These are phyloP conservation scores for Clitopilus hobsonii DNA, from an alignment of 768 basidiomycete species.

Conservation along the genomic window DNA sequence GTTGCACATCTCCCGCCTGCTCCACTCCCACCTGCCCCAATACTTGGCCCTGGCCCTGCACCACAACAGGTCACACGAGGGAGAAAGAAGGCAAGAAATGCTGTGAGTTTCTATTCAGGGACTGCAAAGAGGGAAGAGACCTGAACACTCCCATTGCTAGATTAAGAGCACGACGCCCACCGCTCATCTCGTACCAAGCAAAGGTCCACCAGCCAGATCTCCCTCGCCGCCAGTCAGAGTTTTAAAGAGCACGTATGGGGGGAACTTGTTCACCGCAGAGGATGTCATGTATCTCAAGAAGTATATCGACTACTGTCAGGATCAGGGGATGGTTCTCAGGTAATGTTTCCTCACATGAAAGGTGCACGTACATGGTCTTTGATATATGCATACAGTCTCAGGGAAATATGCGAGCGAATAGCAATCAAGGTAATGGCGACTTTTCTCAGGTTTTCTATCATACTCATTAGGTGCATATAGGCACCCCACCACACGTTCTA, in stretches of 20 bases:
- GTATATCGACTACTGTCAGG: slow-evolving; percentile 89
- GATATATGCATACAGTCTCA: slow-evolving; percentile 34
- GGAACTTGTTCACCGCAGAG: slow-evolving; percentile 81
- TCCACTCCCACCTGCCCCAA: background rate
- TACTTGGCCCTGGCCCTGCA: background rate
- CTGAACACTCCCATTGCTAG: slow-evolving; percentile 23
- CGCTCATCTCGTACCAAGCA: slow-evolving; percentile 60
- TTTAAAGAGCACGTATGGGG: slow-evolving; percentile 87
- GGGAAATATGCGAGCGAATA: slow-evolving; percentile 85
- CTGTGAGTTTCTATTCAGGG: background rate
- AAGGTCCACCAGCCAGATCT: slow-evolving; percentile 68
- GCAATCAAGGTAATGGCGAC: slow-evolving; percentile 83
- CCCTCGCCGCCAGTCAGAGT: slow-evolving; percentile 81
- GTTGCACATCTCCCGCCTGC: background rate
- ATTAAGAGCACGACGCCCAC: slow-evolving; percentile 62
- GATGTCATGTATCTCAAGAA: slow-evolving; percentile 81
- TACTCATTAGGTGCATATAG: slow-evolving; percentile 25
- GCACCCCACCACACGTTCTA: slow-evolving; percentile 94
- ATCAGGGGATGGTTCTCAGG: slow-evolving; percentile 82
- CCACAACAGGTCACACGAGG: background rate
- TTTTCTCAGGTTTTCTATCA: too few species aligned
- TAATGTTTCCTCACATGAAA: slow-evolving; percentile 21
- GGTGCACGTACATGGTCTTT: slow-evolving; percentile 1
- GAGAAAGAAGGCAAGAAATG: background rate
- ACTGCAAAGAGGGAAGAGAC: background rate